Evolutionary conservation across 140 eudicot genomes (phyloP).

Genomic region (Cichorium intybus): DNA sequence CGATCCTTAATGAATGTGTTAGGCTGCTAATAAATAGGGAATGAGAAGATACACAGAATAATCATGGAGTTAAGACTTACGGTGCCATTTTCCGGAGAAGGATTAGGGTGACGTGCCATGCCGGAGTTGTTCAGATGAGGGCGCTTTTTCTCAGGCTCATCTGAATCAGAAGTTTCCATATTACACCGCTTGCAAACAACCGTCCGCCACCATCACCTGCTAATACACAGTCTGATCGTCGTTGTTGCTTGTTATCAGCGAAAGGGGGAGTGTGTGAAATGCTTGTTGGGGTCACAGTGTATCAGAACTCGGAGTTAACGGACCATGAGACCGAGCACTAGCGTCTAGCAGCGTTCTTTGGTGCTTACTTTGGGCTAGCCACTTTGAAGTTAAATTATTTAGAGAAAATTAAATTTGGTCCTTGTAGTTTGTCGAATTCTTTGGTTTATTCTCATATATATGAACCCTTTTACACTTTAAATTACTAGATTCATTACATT

Average conservation of each 20-base stretch:
- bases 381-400: neutral
- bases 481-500: too few species aligned
- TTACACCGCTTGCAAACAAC: constrained; percentile 24
- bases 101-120: constrained; percentile 73
- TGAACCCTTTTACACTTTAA: too few species aligned
- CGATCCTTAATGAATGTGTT: neutral
- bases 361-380: neutral
- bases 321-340: constrained; percentile 8
- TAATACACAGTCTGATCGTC: constrained; percentile 17
- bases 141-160: constrained; percentile 68
- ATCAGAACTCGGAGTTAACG: neutral
- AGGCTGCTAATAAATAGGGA: neutral
- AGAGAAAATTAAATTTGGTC: too few species aligned
- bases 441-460: too few species aligned
- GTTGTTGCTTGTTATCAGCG: constrained; percentile 1
- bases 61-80: constrained; percentile 30
- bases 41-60: neutral
- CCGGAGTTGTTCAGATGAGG: constrained; percentile 48
- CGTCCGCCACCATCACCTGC: constrained; percentile 40
- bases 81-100: constrained; percentile 60
- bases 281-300: neutral
- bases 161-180: constrained; percentile 53
- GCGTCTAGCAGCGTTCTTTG: neutral
- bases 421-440: too few species aligned
- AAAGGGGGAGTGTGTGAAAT: neutral